Conservation (phyloP, 1,284 basidiomycete species). For the Pseudozyma sp. region DNA sequence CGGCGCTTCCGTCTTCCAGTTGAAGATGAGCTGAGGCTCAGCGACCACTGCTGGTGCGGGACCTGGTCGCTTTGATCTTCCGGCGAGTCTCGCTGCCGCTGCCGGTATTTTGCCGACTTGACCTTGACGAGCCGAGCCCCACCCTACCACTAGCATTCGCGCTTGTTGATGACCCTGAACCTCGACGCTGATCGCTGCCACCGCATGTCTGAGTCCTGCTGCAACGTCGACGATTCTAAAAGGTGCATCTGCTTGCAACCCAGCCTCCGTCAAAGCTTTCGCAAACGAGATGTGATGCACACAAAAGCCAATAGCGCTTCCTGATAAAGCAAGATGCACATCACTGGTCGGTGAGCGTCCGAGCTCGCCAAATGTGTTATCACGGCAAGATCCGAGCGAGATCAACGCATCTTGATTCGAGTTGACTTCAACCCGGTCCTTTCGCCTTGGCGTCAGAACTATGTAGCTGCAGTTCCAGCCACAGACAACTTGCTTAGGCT, state of each 20-base stretch:
- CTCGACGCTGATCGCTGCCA: conserved; percentile 13
- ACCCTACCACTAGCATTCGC: conserved; percentile 25
- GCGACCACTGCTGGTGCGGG: conserved; percentile 17
- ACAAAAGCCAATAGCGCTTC: not conserved
- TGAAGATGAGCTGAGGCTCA: conserved; percentile 37
- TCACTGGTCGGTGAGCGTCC: conserved; percentile 4
- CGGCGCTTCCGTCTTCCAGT: conserved; percentile 9
- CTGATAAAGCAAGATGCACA: not conserved
- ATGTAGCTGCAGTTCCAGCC: conserved; percentile 52
- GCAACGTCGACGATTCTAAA: conserved; percentile 22
- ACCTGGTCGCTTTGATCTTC: conserved; percentile 13
- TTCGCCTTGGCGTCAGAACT: conserved; percentile 9
- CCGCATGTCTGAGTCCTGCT: conserved; percentile 33
- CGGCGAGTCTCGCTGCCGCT: not conserved
- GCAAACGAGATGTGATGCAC: conserved; percentile 33
- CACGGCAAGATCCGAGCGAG: conserved; percentile 28
- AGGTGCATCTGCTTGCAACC: conserved; percentile 3
- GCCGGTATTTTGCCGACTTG: conserved; percentile 24
- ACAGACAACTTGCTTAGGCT: conserved; percentile 25
- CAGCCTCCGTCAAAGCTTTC: conserved; percentile 9
- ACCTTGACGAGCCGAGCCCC: conserved; percentile 46
- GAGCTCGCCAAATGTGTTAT: conserved; percentile 46
- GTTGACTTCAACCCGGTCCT: too few relatives aligned
- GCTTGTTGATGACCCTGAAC: not conserved
- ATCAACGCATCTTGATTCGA: conserved; percentile 19